A percentile compares a stretch with the other conserved stretches of the same genome.
These are phyloP conservation scores for Neospermospora avenae DNA, from an alignment of 2,329 filamentous ascomycete species.

Conservation along the genomic window DNA sequence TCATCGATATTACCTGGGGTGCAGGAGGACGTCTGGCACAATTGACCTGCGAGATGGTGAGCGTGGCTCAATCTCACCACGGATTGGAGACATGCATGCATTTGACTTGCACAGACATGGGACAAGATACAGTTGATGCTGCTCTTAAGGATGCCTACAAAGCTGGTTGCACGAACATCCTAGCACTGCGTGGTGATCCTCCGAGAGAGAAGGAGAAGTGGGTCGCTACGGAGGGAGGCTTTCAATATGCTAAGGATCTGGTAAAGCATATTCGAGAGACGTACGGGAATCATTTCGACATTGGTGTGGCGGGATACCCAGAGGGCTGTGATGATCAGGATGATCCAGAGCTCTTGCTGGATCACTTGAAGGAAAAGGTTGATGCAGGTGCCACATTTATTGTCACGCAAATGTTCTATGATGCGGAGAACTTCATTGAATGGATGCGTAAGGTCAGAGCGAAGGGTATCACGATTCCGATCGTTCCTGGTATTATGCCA, in stretches of 20 bases:
- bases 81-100: slow-evolving; percentile 99
- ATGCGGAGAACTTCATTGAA: slow-evolving; percentile 87
- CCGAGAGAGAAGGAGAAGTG: slow-evolving; percentile 92
- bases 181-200: slow-evolving; percentile 89
- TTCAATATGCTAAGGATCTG: slow-evolving; percentile 88
- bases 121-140: slow-evolving; percentile 82
- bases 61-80: slow-evolving; percentile 90
- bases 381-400: slow-evolving; percentile 92
- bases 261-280: slow-evolving; percentile 70
- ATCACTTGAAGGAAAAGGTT: slow-evolving; percentile 95
- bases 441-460: slow-evolving; percentile 88
- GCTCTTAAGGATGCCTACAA: slow-evolving; percentile 87
- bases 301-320: slow-evolving; percentile 94
- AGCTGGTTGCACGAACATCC: slow-evolving; percentile 93
- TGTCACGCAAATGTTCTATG: slow-evolving; percentile 99
- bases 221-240: slow-evolving; percentile 82
- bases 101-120: slow-evolving; percentile 98
- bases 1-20: slow-evolving; percentile 98
- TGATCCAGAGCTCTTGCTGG: slow-evolving; percentile 77
- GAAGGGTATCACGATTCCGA: slow-evolving; percentile 77
- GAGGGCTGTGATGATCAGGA: slow-evolving; percentile 94
- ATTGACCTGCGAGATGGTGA: slow-evolving; percentile 95
- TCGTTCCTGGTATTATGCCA: slow-evolving; percentile 85
- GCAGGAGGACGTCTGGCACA: slow-evolving; percentile 88
- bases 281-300: slow-evolving; percentile 91